These are phyloP conservation scores for Puccinia hordei DNA, from an alignment of 1,284 basidiomycete species.

Conservation along the genomic window DNA sequence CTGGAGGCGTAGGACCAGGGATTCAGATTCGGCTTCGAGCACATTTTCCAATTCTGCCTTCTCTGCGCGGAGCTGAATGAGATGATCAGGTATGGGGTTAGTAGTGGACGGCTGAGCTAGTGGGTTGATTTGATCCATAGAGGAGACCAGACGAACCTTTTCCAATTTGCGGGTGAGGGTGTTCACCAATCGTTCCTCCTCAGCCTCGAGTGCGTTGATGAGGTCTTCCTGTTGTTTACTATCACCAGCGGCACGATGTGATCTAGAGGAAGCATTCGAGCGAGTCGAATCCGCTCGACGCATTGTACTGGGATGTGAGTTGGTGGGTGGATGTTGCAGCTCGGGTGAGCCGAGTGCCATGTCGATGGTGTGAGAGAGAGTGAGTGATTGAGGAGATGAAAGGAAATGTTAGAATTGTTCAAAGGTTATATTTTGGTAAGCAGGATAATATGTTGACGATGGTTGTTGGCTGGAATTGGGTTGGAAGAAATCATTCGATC, in stretches of 20 bases:
- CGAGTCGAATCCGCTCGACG: slow-evolving; percentile 38
- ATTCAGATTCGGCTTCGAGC: slow-evolving; percentile 75
- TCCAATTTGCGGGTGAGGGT: slow-evolving; percentile 74
- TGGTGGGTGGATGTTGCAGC: slow-evolving; percentile 5
- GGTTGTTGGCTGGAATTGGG: too few relatives aligned
- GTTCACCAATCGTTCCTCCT: slow-evolving; percentile 81
- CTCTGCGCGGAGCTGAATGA: slow-evolving; percentile 70
- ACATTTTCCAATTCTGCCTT: slow-evolving; percentile 77
- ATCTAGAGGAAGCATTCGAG: slow-evolving; percentile 41
- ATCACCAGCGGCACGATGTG: slow-evolving; percentile 18
- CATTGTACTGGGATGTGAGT: slow-evolving; percentile 27
- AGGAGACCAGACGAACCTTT: slow-evolving; percentile 66
- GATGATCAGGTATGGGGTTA: not conserved
- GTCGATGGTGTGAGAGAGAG: too few relatives aligned
- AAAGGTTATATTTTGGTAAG: too few relatives aligned
- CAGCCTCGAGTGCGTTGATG: slow-evolving; percentile 80
- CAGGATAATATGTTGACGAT: too few relatives aligned
- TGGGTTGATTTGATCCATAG: not conserved
- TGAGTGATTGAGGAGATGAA: too few relatives aligned
- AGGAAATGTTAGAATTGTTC: too few relatives aligned
- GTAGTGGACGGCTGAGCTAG: slow-evolving; percentile 14
- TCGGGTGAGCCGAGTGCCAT: slow-evolving; percentile 32
- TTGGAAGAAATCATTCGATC: too few relatives aligned
- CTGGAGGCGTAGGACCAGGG: slow-evolving; percentile 72
- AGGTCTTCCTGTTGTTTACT: slow-evolving; percentile 68